phyloP scores from a whole-genome alignment of 768 basidiomycete genomes.

The Suillus subalutaceus region DNA sequence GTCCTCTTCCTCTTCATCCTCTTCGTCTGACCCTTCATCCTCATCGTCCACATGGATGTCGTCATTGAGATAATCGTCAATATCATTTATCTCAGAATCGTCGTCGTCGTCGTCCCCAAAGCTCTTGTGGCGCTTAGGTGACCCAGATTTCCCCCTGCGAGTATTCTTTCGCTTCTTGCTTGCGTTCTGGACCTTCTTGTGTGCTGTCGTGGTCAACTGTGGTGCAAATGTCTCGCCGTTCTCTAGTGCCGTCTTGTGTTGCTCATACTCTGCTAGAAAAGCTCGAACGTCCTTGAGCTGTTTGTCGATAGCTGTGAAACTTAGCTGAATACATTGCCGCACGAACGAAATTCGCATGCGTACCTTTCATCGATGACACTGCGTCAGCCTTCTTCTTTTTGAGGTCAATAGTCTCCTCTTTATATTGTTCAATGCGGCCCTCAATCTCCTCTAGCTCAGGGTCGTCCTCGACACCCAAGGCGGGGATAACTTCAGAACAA shows the following conservation, averaged over 20 bases:
- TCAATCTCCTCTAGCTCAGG: slow-evolving; percentile 54
- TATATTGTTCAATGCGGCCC: slow-evolving; percentile 42
- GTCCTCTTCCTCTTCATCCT: slow-evolving; percentile 24
- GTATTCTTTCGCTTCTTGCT: slow-evolving; percentile 56
- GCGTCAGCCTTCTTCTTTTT: slow-evolving; percentile 46
- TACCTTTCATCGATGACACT: slow-evolving; percentile 48
- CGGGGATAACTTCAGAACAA: slow-evolving; percentile 56
- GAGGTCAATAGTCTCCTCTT: slow-evolving; percentile 37
- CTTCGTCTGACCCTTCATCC: slow-evolving; percentile 1
- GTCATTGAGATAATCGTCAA: slow-evolving; percentile 22
- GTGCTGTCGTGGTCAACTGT: slow-evolving; percentile 34
- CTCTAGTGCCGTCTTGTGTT: slow-evolving; percentile 50
- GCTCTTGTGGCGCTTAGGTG: slow-evolving; percentile 47
- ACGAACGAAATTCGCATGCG: slow-evolving; percentile 1
- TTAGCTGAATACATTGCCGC: not conserved
- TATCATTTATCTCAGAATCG: slow-evolving; percentile 35
- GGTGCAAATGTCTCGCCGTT: slow-evolving; percentile 48
- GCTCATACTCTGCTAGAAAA: slow-evolving; percentile 41
- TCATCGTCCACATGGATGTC: slow-evolving; percentile 14
- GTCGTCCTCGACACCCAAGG: slow-evolving; percentile 55
- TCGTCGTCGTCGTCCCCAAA: slow-evolving; percentile 35
- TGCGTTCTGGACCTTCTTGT: slow-evolving; percentile 23
- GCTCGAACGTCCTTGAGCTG: slow-evolving; percentile 44
- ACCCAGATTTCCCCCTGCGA: slow-evolving; percentile 40
- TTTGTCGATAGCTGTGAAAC: slow-evolving; percentile 39